Evolutionary conservation across 2,329 filamentous ascomycete species (phyloP), one percentile per base, ranked within the genome.

Genomic region (Penicillium decumbens): DNA sequence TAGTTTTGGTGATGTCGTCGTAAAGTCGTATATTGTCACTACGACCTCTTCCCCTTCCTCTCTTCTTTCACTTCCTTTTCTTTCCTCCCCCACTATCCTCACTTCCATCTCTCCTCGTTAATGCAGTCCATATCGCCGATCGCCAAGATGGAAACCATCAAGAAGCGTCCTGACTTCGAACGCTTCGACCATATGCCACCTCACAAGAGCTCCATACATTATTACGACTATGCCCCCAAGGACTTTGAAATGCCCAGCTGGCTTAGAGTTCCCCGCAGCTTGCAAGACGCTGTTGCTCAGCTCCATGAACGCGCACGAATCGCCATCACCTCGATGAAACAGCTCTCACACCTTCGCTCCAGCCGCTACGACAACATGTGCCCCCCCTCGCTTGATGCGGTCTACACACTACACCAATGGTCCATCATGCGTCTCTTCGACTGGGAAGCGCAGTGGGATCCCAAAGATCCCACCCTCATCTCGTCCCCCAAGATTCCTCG

Each of bases 331-430:
- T 9, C 8, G 6, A 55, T 62, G 39, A 25, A 25, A 3, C 38
- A 45, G 12, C 41, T 68, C 27, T 52, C 61, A 45, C 5, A 41
- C 6, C 13, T 43, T n/a, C 51, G 51, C 47, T 38, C 49, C 12
- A 15, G 52, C 6, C 61, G 64, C 25, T 64, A 59, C 51, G 55
- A 55, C 38, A 53, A 54, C 10, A 53, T 69, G 41, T 69, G 67
- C 28, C 58, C 63, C 3, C 12, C n/a, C 0, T 35, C 24, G 5
- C 13, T 54, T 3, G n/a, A 23, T 4, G 3, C 20, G 2, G 23
- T 33, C 18, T 51, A 45, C 23, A 23, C 50, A 8, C 40, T 53
- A 4, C 65, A 67, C 25, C 20, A 27, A 29, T 32, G 15, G 6
- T 63, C 65, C 25, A 53, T 70, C 39, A 28, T 54, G 2, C 60